Conservation (phyloP, 208 protist species). For the Crithidia mellificae region DNA sequence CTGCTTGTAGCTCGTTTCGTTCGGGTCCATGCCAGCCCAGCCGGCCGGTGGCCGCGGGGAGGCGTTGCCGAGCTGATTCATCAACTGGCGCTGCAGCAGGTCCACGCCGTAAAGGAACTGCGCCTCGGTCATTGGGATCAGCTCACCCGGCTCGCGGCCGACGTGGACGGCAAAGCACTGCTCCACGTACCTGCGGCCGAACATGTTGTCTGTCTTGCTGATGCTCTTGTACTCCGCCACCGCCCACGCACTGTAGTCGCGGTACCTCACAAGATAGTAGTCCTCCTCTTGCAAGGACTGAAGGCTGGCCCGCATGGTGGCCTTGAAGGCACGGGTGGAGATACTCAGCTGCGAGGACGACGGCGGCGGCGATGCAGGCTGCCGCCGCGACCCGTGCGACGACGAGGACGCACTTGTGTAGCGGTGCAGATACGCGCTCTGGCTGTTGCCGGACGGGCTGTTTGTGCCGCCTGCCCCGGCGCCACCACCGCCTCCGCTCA, state of each 20-base stretch:
- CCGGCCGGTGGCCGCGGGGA: constrained; percentile 26
- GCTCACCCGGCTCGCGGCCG: constrained; percentile 69
- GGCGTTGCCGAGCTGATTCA: constrained; percentile 47
- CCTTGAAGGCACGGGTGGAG: constrained; percentile 55
- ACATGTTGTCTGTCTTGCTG: constrained; percentile 59
- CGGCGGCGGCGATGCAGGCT: background rate
- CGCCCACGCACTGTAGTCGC: constrained; percentile 82
- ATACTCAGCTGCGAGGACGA: constrained; percentile 37
- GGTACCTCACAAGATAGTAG: constrained; percentile 84
- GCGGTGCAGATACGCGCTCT: background rate
- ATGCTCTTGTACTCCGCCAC: constrained; percentile 52
- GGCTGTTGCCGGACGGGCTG: background rate
- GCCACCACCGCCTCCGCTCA: too few relatives aligned
- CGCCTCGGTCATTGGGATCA: constrained; percentile 78
- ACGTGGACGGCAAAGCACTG: constrained; percentile 87
- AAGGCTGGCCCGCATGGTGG: constrained; percentile 54
- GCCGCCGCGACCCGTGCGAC: background rate
- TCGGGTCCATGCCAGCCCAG: constrained; percentile 23
- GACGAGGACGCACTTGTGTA: constrained; percentile 3
- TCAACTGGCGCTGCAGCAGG: constrained; percentile 68
- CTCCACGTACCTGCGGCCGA: constrained; percentile 77
- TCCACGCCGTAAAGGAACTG: constrained; percentile 82
- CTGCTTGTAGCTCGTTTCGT: constrained; percentile 45
- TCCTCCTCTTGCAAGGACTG: constrained; percentile 77
- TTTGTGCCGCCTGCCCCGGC: too few relatives aligned